phyloP scores from a whole-genome alignment of 78 protist species.

The Trichosphaerium sp. region DNA sequence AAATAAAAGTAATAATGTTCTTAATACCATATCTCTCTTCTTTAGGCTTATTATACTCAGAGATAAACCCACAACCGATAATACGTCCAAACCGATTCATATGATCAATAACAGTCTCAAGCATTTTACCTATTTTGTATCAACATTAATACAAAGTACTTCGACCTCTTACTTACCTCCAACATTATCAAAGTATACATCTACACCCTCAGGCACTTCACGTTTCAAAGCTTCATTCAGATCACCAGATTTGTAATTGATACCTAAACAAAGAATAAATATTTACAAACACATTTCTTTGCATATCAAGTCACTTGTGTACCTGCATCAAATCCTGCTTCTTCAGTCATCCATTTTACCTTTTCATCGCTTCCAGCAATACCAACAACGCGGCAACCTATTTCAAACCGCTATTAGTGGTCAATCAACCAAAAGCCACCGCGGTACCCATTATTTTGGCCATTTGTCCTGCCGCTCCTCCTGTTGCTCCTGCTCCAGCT shows the following conservation, averaged over 20 bases:
- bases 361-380: slow-evolving; percentile 40
- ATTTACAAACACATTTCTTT: too few relatives aligned
- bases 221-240: not conserved
- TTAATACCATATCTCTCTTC: not conserved
- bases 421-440: too few relatives aligned
- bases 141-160: not conserved
- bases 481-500: slow-evolving; percentile 48
- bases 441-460: slow-evolving; percentile 18
- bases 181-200: slow-evolving; percentile 55
- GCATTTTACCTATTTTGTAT: slow-evolving; percentile 23
- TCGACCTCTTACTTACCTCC: not conserved
- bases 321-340: slow-evolving; percentile 41
- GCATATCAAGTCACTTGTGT: too few relatives aligned
- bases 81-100: slow-evolving; percentile 5
- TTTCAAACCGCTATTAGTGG: too few relatives aligned
- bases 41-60: slow-evolving; percentile 1
- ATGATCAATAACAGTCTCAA: slow-evolving; percentile 26
- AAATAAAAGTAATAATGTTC: not conserved
- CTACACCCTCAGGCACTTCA: slow-evolving; percentile 39
- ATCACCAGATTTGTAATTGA: slow-evolving; percentile 23
- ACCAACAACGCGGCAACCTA: slow-evolving; percentile 44
- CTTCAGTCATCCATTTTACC: slow-evolving; percentile 4
- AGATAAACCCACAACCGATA: slow-evolving; percentile 38
- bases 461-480: slow-evolving; percentile 13
- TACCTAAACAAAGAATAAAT: too few relatives aligned